Evolutionary conservation across 2,329 filamentous ascomycete genomes (phyloP), one percentile per base, ranked within the genome.

Genomic region (Aspergillus puulaauensis): DNA sequence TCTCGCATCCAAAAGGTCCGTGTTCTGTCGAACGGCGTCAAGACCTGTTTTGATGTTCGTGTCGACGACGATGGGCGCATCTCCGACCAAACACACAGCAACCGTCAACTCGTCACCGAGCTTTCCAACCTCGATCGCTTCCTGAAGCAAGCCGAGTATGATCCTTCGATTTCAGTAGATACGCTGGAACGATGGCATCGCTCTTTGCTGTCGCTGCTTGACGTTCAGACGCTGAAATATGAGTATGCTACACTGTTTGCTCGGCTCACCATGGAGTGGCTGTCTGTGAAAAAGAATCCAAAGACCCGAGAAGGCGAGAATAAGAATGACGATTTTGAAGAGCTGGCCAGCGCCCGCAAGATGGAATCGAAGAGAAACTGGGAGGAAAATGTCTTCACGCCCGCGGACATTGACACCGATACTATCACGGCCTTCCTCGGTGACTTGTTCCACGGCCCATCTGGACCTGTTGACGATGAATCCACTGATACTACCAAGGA

Each of bases 211-310:
- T 17, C 11, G 3, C n/a, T 56, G 40, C 56, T 61, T 2, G 49
- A 61, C 5, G 44, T 54, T 11, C 59, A 61, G 51, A 61, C 59
- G 0, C 33, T 57, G 9, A 61, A 61, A 12, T 61, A 59, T n/a
- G 59, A 61, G 43, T 61, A 59, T 23, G 59, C 59, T 2, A 59
- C 59, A 2, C 24, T 61, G 11, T 61, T 61, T 8, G 56, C 52
- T 4, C 56, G 59, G 53, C 39, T 61, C 4, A 61, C 59, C 0
- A 61, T 59, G 56, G 59, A 61, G 44, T 61, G 59, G 59, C 23
- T 61, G 21, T 59, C 59, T n/a, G 35, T 52, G 0, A 61, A 59
- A 35, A 59, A 48, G 40, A 44, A 19, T 3, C 39, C 41, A 11
- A 14, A 21, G 2, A 11, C 33, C 2, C 23, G 33, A 3, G 33